Base-by-base conservation (phyloP, 75 land plant species). In the Selaginella tamariscina region DNA sequence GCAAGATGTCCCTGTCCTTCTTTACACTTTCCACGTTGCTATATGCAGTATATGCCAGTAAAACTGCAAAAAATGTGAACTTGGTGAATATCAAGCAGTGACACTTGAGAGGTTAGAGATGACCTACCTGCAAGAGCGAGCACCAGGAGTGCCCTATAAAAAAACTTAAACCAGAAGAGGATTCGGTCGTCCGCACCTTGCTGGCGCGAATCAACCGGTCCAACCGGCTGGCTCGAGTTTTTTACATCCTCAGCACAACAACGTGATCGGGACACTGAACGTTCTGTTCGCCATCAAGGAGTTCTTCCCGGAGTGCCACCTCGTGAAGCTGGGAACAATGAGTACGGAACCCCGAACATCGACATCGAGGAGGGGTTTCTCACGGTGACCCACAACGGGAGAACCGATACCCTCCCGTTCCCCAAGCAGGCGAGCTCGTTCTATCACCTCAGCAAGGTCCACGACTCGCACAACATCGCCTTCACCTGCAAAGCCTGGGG, bases 401-500 rank as follows among this genome's bases (percentile, higher is more conserved):
- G 98, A 57, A 94, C 96, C 27, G 98, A 94, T 65, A 94, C 96
- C 23, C 67, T 94, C 75, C 98, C 98, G 49, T 94, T 83, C 65
- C 98, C 98, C 15, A 94, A 94, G 77, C 98, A 94, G 73, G 98
- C 91, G 0, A 83, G 96, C 66, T 94, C 98, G 15, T 94, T 94
- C 70, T 94, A 94, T 62, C 98, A 94, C 79, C 81, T 94, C 32
- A 94, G 98, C 70, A 94, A 94, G 81, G 98, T 94, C 13, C 98
- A 94, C 70, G 98, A 94, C 59, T 94, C 98, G 9, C 73, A 89
- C 70, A 94, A 94, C 65, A 89, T 94, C 56, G 96, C 98, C 2
- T 94, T 94, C 70, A 81, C 96, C 32, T 89, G 98, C 78, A 94
- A 94, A 75, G 98, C 98, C 32, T 94, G 98, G 98, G 91, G 96